phyloP scores from a whole-genome alignment of 768 basidiomycete genomes.

The Phlebiopsis flavidoalba region DNA sequence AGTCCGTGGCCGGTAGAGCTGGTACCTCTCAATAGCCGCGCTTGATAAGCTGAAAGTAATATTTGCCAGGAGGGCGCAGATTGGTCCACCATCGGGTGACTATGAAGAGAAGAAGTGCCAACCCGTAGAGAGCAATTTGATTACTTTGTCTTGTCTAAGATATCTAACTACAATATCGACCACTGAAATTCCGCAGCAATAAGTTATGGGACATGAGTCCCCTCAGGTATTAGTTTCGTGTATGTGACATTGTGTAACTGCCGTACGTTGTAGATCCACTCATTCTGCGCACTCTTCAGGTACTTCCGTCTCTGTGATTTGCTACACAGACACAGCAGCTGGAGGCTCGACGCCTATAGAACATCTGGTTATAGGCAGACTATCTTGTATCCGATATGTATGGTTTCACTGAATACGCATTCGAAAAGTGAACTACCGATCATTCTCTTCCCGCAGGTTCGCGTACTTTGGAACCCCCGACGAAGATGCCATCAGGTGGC shows the following conservation, averaged over 20 bases:
- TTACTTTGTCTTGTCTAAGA: constrained; percentile 41
- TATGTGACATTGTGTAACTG: constrained; percentile 15
- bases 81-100: constrained; percentile 37
- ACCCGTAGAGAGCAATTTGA: constrained; percentile 36
- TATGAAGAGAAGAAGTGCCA: constrained; percentile 27
- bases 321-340: constrained; percentile 18
- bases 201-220: constrained; percentile 45
- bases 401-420: too few relatives aligned
- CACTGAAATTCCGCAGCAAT: constrained; percentile 24
- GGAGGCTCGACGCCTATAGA: constrained; percentile 17
- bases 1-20: constrained; percentile 45
- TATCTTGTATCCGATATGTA: constrained; percentile 36
- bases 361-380: constrained; percentile 36
- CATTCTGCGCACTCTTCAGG: not conserved
- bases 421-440: too few relatives aligned
- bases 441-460: too few relatives aligned
- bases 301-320: constrained; percentile 37
- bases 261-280: constrained; percentile 4
- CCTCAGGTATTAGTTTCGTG: constrained; percentile 37
- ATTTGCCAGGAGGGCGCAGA: constrained; percentile 37
- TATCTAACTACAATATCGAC: not conserved
- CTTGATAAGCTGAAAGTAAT: not conserved
- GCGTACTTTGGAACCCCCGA: too few relatives aligned
- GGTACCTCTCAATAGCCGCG: not conserved
- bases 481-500: constrained; percentile 30